Evolutionary conservation across 192 early-diverging fungal genomes (phyloP), one percentile per base, ranked within the genome.

Genomic region (Podila verticillata): DNA sequence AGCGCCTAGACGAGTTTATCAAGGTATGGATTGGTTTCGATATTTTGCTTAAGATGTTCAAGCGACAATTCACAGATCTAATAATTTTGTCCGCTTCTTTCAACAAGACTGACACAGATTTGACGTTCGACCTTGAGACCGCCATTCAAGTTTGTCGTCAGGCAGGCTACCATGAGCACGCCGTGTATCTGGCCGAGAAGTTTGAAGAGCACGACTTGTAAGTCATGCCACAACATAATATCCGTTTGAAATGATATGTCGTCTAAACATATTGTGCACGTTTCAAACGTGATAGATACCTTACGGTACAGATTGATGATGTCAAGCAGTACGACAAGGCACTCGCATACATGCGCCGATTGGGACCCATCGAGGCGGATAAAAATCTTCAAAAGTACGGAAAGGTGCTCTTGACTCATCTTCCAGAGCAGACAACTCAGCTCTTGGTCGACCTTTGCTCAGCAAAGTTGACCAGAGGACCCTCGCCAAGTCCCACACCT

Each of bases 91-190:
- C 36, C 24, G 32, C 22, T 7, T 35, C 20, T 67, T 36, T 31
- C 10, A n/a, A 54, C 26, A 78, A 91, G 83, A 92, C 89, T 13
- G 92, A 93, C 72, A 89, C 84, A 22, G 92, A 95, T 59, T 84
- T 93, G 59, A 90, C 89, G 29, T 99, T 99, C 82, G 98, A 99
- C 71, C 85, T 98, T 9, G 96, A 97, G 61, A 98, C 95, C 0
- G 98, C 96, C 31, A 97, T 99, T 65, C 86, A 91, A 54, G 96
- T 97, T 15, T 98, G 96, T 79, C 86, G 96, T 19, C 93, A 94
- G 67, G 94, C 96, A 1, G 95, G 96, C 0, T 98, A 96, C 81
- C 90, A 89, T 70, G 89, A 94, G 34, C 96, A 98, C 66, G 96
- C 96, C n/a, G 87, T 96, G n/a, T 93, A 91, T 60, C 80, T 99